These are phyloP conservation scores for Xylaria sp. DNA, from an alignment of 2,329 filamentous ascomycete species.

Conservation along the genomic window DNA sequence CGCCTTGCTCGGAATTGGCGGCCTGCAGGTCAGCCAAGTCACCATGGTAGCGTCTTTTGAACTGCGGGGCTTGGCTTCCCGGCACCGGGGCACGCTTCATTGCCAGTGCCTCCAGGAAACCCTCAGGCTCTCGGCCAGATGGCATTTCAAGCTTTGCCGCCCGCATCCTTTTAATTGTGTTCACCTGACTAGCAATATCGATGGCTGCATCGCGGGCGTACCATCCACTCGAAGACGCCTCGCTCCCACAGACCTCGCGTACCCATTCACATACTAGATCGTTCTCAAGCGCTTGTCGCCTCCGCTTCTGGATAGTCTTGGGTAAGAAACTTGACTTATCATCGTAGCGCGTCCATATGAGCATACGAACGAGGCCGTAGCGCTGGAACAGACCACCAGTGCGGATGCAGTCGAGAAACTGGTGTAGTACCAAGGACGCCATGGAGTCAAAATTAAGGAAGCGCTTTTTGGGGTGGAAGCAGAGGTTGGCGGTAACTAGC, in stretches of 20 bases:
- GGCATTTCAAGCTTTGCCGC: slow-evolving; percentile 58
- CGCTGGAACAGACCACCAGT: slow-evolving; percentile 72
- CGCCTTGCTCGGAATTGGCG: slow-evolving; percentile 40
- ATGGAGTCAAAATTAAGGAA: slow-evolving; percentile 67
- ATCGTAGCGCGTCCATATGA: slow-evolving; percentile 75
- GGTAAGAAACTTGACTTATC: slow-evolving; percentile 72
- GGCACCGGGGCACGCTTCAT: slow-evolving; percentile 29
- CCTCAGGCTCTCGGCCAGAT: slow-evolving; percentile 55
- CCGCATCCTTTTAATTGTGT: slow-evolving; percentile 60
- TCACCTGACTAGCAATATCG: slow-evolving; percentile 58
- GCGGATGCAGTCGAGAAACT: slow-evolving; percentile 70
- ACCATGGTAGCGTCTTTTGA: slow-evolving; percentile 54
- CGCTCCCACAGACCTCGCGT: slow-evolving; percentile 65
- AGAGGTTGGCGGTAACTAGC: slow-evolving; percentile 77
- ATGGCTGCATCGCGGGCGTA: slow-evolving; percentile 60
- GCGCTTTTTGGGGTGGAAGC: slow-evolving; percentile 61
- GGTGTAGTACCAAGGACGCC: slow-evolving; percentile 67
- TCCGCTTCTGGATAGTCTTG: slow-evolving; percentile 64
- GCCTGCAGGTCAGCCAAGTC: slow-evolving; percentile 55
- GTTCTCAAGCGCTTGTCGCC: slow-evolving; percentile 66
- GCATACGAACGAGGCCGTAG: slow-evolving; percentile 82
- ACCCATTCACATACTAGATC: slow-evolving; percentile 71
- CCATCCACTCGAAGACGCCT: slow-evolving; percentile 45
- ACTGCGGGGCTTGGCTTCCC: slow-evolving; percentile 41
- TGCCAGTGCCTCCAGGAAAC: slow-evolving; percentile 45